Conservation (phyloP, 2,329 filamentous ascomycete genomes). For the Hypoxylon sp. region DNA sequence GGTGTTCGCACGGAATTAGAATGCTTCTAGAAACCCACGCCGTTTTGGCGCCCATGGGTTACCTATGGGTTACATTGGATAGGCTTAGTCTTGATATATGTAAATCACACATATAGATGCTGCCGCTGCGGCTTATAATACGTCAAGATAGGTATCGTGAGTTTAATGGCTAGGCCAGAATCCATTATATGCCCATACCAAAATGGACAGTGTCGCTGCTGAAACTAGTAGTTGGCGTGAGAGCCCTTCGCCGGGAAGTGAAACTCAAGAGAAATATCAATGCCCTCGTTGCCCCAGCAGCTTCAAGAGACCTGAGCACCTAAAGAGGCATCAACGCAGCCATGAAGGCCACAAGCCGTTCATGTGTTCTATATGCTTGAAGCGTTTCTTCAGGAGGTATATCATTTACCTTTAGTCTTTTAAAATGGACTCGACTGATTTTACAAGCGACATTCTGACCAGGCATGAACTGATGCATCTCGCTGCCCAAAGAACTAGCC, state of each 20-base stretch:
- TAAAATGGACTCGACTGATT: slow-evolving; percentile 30
- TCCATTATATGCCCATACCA: slow-evolving; percentile 26
- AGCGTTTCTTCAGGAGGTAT: slow-evolving; percentile 54
- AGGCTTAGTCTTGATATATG: slow-evolving; percentile 26
- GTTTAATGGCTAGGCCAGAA: slow-evolving; percentile 29
- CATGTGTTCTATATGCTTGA: slow-evolving; percentile 50
- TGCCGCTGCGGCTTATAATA: slow-evolving; percentile 37
- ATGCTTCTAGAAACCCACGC: slow-evolving; percentile 44
- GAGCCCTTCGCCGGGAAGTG: slow-evolving; percentile 35
- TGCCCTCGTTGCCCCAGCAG: slow-evolving; percentile 51
- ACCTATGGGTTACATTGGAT: slow-evolving; percentile 28
- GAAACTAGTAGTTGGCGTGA: slow-evolving; percentile 35
- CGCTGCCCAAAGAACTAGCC: slow-evolving; percentile 40
- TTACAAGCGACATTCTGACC: slow-evolving; percentile 48
- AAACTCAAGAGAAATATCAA: slow-evolving; percentile 47
- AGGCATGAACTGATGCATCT: slow-evolving; percentile 49
- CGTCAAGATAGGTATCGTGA: slow-evolving; percentile 25
- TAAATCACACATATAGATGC: slow-evolving; percentile 37
- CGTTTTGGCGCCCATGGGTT: slow-evolving; percentile 25
- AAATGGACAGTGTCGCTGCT: slow-evolving; percentile 34
- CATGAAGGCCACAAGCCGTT: slow-evolving; percentile 50
- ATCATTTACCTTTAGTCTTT: slow-evolving; percentile 16
- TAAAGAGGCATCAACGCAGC: slow-evolving; percentile 53
- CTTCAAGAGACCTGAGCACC: slow-evolving; percentile 53
- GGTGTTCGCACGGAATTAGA: slow-evolving; percentile 32